Evolutionary conservation across 164 flowering plant genomes (phyloP), one percentile per base, ranked within the genome.

Genomic region (Cinnamomum chago): DNA sequence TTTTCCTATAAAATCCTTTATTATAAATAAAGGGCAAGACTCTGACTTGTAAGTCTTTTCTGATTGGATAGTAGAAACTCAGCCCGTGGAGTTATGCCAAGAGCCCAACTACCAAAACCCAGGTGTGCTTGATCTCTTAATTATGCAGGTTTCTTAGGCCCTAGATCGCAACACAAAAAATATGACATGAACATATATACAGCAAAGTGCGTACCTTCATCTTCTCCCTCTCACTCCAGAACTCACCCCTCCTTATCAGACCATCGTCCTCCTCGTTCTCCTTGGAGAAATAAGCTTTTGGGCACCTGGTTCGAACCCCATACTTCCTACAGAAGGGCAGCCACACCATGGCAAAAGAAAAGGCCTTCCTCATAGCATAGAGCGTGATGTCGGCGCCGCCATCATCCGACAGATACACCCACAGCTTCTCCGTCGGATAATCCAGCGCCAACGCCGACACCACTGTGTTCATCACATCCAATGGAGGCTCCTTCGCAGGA

Each of bases 371-470:
- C 52, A 84, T 50, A 1, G 81, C 90, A 17, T 15, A 40, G 72
- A 88, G 30, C 0, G 93, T 90, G 2, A 82, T 12, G 1, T 80
- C 15, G 3, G 92, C 82, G 0, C 90, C 89, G 0, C 83, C 94
- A 80, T 92, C 94, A 60, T 92, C 97, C 0, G 94, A 90, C 22
- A 90, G 68, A 70, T 89, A 92, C 70, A 90, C 88, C 23, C 77
- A 35, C 5, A 92, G 85, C 84, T 87, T 90, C 64, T 87, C 85
- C 1, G 84, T 62, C 0, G 97, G 93, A 40, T 89, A 90, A 65
- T 92, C 92, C 62, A 90, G 69, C 0, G 89, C 83, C 90, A 92
- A 81, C n/a, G 89, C 86, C 9, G 97, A 90, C 24, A 92, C 11
- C 24, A 90, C 87, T 1, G 94, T 92, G 85, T 90, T 92, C 90